Evolutionary conservation across 108 stramenopile genomes (phyloP).

Genomic region (Craspedostauros australis): DNA sequence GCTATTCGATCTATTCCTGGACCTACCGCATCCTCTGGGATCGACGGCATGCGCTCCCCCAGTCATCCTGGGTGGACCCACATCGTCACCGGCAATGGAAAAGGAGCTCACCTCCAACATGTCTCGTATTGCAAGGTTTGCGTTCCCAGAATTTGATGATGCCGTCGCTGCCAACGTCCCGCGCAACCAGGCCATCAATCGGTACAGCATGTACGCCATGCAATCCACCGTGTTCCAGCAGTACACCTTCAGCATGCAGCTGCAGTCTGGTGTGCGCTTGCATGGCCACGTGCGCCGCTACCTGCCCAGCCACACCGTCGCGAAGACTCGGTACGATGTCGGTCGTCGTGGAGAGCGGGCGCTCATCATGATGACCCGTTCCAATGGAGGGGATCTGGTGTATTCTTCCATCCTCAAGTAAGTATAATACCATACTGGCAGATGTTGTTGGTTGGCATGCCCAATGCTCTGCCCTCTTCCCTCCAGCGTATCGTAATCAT

Average conservation of each 20-base stretch:
- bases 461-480: neutral
- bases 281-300: slow-evolving; percentile 80
- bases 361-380: slow-evolving; percentile 67
- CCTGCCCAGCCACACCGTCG: slow-evolving; percentile 44
- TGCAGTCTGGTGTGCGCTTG: slow-evolving; percentile 48
- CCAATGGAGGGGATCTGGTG: slow-evolving; percentile 61
- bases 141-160: slow-evolving; percentile 79
- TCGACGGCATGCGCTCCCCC: slow-evolving; percentile 21
- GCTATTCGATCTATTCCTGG: slow-evolving; percentile 67
- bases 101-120: slow-evolving; percentile 39
- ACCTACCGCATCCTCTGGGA: slow-evolving; percentile 72
- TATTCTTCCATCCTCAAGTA: slow-evolving; percentile 72
- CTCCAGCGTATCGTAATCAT: neutral
- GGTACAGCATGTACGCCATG: slow-evolving; percentile 59
- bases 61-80: slow-evolving; percentile 16
- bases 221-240: slow-evolving; percentile 51
- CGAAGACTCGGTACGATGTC: slow-evolving; percentile 57
- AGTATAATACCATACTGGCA: slow-evolving; percentile 7
- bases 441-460: neutral
- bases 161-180: slow-evolving; percentile 1
- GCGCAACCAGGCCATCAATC: slow-evolving; percentile 36
- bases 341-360: slow-evolving; percentile 78
- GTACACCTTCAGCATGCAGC: slow-evolving; percentile 67
- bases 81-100: slow-evolving; percentile 19
- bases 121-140: slow-evolving; percentile 49